Conservation (phyloP, 352 stramenopile genomes). For the Globisporangium carolinianum region DNA sequence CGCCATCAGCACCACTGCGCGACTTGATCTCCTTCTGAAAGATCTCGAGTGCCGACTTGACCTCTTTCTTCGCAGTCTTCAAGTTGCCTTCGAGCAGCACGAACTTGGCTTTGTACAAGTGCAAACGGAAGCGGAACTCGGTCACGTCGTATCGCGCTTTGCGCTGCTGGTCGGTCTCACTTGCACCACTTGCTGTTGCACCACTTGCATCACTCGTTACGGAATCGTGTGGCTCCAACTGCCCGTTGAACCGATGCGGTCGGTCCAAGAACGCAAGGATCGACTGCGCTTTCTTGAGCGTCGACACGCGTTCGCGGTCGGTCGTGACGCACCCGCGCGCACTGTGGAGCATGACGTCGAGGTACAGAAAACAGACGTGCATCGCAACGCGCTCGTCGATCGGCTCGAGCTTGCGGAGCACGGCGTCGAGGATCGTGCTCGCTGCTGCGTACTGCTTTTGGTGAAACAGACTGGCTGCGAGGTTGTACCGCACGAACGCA, state of each 20-base stretch:
- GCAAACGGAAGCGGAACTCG: slow-evolving; percentile 88
- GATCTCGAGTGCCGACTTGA: slow-evolving; percentile 90
- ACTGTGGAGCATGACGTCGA: slow-evolving; percentile 90
- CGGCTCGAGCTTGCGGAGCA: slow-evolving; percentile 87
- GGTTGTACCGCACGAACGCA: slow-evolving; percentile 89
- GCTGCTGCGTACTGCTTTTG: slow-evolving; percentile 88
- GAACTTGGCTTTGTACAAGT: slow-evolving; percentile 91
- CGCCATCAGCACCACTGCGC: slow-evolving; percentile 4
- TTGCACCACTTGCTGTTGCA: slow-evolving; percentile 14
- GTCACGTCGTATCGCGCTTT: slow-evolving; percentile 61
- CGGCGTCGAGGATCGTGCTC: slow-evolving; percentile 71
- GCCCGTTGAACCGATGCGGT: slow-evolving; percentile 85
- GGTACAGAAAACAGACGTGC: slow-evolving; percentile 90
- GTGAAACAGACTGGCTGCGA: slow-evolving; percentile 80
- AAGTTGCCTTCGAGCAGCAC: slow-evolving; percentile 83
- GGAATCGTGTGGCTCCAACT: slow-evolving; percentile 35
- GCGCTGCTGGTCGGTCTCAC: slow-evolving; percentile 45
- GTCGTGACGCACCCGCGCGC: slow-evolving; percentile 78
- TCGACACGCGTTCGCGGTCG: slow-evolving; percentile 54
- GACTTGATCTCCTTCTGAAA: slow-evolving; percentile 90
- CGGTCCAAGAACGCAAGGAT: slow-evolving; percentile 88
- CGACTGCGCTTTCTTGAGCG: slow-evolving; percentile 80
- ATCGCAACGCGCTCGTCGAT: slow-evolving; percentile 90
- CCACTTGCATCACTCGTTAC: slow-evolving; percentile 6
- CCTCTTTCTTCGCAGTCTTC: slow-evolving; percentile 89